Conservation (phyloP, 495 filamentous ascomycete genomes). For the Polyplosphaeria fusca region DNA sequence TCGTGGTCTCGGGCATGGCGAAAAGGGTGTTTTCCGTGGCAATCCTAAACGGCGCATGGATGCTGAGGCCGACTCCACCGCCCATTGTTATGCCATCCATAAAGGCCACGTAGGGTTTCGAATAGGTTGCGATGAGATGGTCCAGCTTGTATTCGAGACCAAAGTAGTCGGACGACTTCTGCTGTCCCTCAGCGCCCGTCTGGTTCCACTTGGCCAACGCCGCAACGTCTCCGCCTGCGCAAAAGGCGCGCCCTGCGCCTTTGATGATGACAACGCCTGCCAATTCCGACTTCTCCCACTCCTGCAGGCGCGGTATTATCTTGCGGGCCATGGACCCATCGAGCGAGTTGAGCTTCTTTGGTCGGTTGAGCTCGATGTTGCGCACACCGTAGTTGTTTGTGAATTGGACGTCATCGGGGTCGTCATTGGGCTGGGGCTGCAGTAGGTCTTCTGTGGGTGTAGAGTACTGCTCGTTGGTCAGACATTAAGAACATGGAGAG, state of each 20-base stretch:
- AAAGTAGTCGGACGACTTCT: slow-evolving; percentile 78
- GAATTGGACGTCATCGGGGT: slow-evolving; percentile 90
- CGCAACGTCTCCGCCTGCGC: slow-evolving; percentile 87
- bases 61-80: slow-evolving; percentile 87
- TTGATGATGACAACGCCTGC: slow-evolving; percentile 92
- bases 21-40: slow-evolving; percentile 93
- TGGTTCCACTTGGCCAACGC: slow-evolving; percentile 70
- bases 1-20: slow-evolving; percentile 97
- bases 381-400: slow-evolving; percentile 81
- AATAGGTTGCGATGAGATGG: slow-evolving; percentile 91
- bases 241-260: slow-evolving; percentile 82
- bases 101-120: slow-evolving; percentile 89
- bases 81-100: slow-evolving; percentile 99
- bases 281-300: slow-evolving; percentile 91
- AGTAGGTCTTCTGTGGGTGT: slow-evolving; percentile 29
- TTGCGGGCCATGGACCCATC: slow-evolving; percentile 92
- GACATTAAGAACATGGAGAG: not conserved
- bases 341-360: slow-evolving; percentile 82
- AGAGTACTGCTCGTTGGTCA: slow-evolving; percentile 30
- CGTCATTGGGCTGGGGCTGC: slow-evolving; percentile 53
- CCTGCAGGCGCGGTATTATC: slow-evolving; percentile 78
- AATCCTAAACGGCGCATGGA: slow-evolving; percentile 94
- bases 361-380: slow-evolving; percentile 90
- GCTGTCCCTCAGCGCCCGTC: slow-evolving; percentile 61
- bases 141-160: slow-evolving; percentile 88